Evolutionary conservation across 495 filamentous ascomycete species (phyloP), one percentile per base, ranked within the genome.

Genomic region (Cladorrhinum samala): DNA sequence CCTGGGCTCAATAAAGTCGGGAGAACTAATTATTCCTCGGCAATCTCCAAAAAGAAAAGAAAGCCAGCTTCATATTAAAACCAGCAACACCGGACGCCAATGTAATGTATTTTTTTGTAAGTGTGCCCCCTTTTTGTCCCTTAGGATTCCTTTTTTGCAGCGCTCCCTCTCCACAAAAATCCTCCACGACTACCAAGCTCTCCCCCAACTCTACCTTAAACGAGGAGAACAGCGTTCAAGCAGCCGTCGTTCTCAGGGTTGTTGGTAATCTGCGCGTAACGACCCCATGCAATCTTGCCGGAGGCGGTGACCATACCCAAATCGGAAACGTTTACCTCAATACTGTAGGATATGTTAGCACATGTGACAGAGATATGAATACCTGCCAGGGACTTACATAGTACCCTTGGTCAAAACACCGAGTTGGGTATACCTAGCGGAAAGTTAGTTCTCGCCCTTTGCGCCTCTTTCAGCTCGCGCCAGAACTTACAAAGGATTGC

Each of bases 291-390:
- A 23, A 95, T 86, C 78, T 96, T 96, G 45, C 93, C 94, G 42
- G 83, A 84, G 5, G 91, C 86, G 11, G 93, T 98, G 19, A 95
- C 91, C 63, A 97, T 77, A 48, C 93, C 93, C 49, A 99, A 71
- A 67, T 97, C 93, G 53, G 82, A 87, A 14, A 96, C 91, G 69
- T 99, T 97, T 59, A 96, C 91, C 72, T 98, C 93, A 59, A 95
- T 81, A 53, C 62, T 65, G 52, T 1, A 8, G 11, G 25, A 11
- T 54, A 16, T 52, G 53, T 24, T 42, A n/a, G 11, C 18, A 17
- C 13, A 9, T 7, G n/a, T 21, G 3, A 19, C 13, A 16, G 17
- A 11, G 1, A 11, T 14, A 19, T 0, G 2, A 9, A 0, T 18
- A 36, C 7, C 17, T 16, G 13, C 1, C 2, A 30, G 8, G 8